These are phyloP conservation scores for Amoeboradix gromovi DNA, from an alignment of 371 early-diverging fungal species.

Conservation along the genomic window DNA sequence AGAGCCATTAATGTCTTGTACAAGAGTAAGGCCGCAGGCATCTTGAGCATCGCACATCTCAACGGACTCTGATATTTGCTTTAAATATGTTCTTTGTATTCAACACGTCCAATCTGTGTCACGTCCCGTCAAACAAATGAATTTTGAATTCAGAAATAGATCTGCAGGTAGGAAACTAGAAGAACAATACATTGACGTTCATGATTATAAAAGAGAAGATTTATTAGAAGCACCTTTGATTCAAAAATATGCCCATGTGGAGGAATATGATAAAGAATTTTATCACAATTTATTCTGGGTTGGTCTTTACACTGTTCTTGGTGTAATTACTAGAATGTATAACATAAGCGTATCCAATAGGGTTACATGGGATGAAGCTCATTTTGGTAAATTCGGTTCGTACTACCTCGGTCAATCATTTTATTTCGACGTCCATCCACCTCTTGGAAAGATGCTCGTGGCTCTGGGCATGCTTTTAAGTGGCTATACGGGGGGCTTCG, in stretches of 20 bases:
- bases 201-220: neutral
- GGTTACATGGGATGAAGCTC: slow-evolving; percentile 33
- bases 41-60: no score
- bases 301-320: neutral
- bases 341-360: neutral
- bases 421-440: slow-evolving; percentile 98
- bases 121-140: no score
- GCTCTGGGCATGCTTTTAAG: slow-evolving; percentile 66
- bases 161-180: no score
- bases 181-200: no score
- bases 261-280: neutral
- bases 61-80: no score
- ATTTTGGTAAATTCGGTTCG: slow-evolving; percentile 36
- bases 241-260: neutral
- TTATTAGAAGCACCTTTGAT: neutral
- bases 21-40: no score
- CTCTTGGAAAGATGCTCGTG: slow-evolving; percentile 91
- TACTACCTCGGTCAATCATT: slow-evolving; percentile 23
- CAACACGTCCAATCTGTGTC: no score
- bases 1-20: no score
- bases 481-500: slow-evolving; percentile 64
- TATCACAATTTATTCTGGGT: neutral
- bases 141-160: no score
- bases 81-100: no score
- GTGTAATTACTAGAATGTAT: neutral